These are phyloP conservation scores for Barnettozyma hawaiiensis DNA, from an alignment of 1,139 yeast genomes.

Conservation along the genomic window DNA sequence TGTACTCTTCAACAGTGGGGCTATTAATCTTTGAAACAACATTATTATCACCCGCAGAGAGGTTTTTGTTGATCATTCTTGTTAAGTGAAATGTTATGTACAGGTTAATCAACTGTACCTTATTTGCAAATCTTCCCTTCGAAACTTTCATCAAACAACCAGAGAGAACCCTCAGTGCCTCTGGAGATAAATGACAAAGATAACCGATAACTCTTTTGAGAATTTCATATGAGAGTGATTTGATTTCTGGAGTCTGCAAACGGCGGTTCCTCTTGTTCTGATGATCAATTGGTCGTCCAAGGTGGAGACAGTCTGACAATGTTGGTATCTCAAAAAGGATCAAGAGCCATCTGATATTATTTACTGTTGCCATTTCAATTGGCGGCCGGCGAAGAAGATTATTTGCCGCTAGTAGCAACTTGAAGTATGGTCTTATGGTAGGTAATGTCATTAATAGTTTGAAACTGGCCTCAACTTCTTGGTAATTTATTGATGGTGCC, in stretches of 20 bases:
- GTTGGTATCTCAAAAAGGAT: constrained; percentile 61
- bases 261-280: not conserved
- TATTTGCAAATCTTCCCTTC: constrained; percentile 35
- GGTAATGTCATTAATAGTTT: constrained; percentile 44
- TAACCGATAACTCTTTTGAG: constrained; percentile 63
- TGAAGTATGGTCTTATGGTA: constrained; percentile 52
- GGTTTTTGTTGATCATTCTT: constrained; percentile 28
- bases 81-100: constrained; percentile 60
- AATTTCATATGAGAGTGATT: constrained; percentile 54
- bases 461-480: constrained; percentile 41
- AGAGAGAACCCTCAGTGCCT: constrained; percentile 41
- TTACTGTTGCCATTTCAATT: constrained; percentile 27
- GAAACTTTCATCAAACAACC: constrained; percentile 53
- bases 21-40: constrained; percentile 1
- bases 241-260: constrained; percentile 46
- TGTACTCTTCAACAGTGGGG: constrained; percentile 15
- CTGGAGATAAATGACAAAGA: constrained; percentile 45
- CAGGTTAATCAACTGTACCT: constrained; percentile 53
- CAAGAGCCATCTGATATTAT: constrained; percentile 47
- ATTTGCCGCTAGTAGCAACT: constrained; percentile 44
- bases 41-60: not conserved
- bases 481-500: constrained; percentile 35
- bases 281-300: constrained; percentile 21
- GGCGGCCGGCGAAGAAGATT: constrained; percentile 44
- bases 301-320: constrained; percentile 41